Evolutionary conservation across 78 protist species (phyloP).

Genomic region (Planoprotostelium fungivorum): DNA sequence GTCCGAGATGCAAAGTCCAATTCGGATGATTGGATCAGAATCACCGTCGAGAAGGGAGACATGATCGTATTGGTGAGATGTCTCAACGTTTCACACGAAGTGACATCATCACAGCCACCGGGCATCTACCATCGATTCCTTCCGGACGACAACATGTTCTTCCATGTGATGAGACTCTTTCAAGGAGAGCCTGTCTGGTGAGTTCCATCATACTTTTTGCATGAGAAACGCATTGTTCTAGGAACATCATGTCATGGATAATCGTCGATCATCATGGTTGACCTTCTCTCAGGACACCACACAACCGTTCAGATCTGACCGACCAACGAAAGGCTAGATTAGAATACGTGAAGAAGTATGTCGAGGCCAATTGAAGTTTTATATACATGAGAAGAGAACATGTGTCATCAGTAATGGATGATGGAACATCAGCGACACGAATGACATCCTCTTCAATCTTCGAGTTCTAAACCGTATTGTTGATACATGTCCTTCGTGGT

Average conservation of each 20-base stretch:
- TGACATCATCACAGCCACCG: conserved; percentile 53
- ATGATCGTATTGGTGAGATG: conserved; percentile 65
- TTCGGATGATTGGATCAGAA: conserved; percentile 79
- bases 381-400: too few relatives aligned
- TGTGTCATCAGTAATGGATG: too few relatives aligned
- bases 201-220: too few relatives aligned
- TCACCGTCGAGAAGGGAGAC: conserved; percentile 63
- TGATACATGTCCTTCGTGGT: background rate
- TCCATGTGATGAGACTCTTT: conserved; percentile 60
- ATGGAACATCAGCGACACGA: too few relatives aligned
- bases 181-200: conserved; percentile 34
- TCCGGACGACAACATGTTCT: conserved; percentile 30
- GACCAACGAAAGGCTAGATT: background rate
- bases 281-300: background rate
- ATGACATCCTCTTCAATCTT: too few relatives aligned
- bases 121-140: conserved; percentile 90
- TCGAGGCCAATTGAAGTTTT: background rate
- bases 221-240: too few relatives aligned
- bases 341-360: background rate
- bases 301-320: background rate
- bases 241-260: background rate
- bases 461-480: background rate
- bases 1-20: conserved; percentile 53
- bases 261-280: too few relatives aligned
- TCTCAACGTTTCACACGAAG: background rate